Evolutionary conservation across 2,329 filamentous ascomycete genomes (phyloP), one percentile per base, ranked within the genome.

Genomic region (Achaetomium macrosporum): DNA sequence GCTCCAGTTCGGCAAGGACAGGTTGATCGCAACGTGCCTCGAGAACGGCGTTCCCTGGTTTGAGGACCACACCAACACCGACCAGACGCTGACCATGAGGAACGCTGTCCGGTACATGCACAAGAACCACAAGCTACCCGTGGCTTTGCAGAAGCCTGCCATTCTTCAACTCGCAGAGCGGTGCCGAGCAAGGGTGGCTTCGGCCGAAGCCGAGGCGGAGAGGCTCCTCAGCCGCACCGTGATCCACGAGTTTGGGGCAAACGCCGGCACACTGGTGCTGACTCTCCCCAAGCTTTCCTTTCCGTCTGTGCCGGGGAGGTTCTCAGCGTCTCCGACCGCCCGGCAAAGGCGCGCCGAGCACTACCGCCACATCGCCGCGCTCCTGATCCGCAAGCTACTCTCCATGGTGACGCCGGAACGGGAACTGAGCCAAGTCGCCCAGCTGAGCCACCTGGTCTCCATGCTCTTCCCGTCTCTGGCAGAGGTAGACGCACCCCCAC

Each of bases 31-130:
- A 1, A 90, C 88, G 0, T 96, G 92, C 64, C 68, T 84, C 56
- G 73, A 78, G n/a, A 78, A 84, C 58, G 69, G 75, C 0, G 71
- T 95, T 10, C 70, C 73, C 0, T 97, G 89, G 87, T 88, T 90
- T 57, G 88, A 93, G 65, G 93, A 99, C 66, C 72, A 75, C 40
- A 96, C 91, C 1, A 99, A 99, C 64, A 68, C 75, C 15, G 87
- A 96, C 62, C 77, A 75, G 9, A 90, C 84, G 0, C 71, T 95
- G 54, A 96, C 93, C 0, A 70, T 77, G 42, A 81, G 93, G 36
- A 99, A 99, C 63, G 84, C 92, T 0, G 75, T 96, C 36, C 82
- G 92, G 31, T 73, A 86, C 65, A 67, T 95, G 41, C 75, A 81
- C 17, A 70, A 74, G 25, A 69, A 77, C 5, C 70, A 84, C 53